phyloP scores from a whole-genome alignment of 2,329 filamentous ascomycete genomes.

The Fusarium temperatum region DNA sequence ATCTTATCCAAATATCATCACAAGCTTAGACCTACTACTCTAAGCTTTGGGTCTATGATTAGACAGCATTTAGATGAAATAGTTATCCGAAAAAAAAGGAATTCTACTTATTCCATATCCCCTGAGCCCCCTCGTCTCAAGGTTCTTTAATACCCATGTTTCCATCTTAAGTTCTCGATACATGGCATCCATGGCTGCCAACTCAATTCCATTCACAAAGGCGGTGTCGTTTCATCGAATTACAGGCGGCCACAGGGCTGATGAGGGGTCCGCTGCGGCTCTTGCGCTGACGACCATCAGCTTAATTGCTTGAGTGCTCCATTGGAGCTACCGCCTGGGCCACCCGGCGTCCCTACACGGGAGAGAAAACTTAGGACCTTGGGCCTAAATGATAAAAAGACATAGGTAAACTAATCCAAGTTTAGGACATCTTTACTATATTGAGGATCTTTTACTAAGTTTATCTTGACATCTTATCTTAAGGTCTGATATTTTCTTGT shows the following conservation, averaged over 20 bases:
- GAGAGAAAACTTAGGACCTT: not conserved
- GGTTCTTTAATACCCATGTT: not conserved
- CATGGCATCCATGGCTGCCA: not conserved
- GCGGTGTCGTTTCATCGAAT: conserved; percentile 41
- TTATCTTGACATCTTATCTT: not conserved
- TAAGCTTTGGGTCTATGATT: not conserved
- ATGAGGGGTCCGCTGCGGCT: conserved; percentile 35
- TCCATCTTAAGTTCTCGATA: not conserved
- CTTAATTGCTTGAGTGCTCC: not conserved
- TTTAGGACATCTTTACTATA: not conserved
- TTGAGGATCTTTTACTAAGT: not conserved
- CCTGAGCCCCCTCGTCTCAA: not conserved
- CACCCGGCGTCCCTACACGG: not conserved
- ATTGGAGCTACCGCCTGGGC: conserved; percentile 17
- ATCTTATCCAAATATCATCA: not conserved
- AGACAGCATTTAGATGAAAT: not conserved
- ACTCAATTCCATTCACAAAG: conserved; percentile 22
- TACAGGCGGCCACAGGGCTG: conserved; percentile 39
- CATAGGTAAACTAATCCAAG: not conserved
- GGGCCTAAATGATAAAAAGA: not conserved
- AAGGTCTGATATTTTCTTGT: not conserved
- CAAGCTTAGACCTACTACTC: not conserved
- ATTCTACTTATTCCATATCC: no score
- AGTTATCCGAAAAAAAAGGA: not conserved
- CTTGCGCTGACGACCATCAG: conserved; percentile 26